Percentiles rank a stretch among this genome's conserved stretches.
Conservation (phyloP, 2,329 filamentous ascomycete species). For the Teratosphaeria pseudoeucalypti region DNA sequence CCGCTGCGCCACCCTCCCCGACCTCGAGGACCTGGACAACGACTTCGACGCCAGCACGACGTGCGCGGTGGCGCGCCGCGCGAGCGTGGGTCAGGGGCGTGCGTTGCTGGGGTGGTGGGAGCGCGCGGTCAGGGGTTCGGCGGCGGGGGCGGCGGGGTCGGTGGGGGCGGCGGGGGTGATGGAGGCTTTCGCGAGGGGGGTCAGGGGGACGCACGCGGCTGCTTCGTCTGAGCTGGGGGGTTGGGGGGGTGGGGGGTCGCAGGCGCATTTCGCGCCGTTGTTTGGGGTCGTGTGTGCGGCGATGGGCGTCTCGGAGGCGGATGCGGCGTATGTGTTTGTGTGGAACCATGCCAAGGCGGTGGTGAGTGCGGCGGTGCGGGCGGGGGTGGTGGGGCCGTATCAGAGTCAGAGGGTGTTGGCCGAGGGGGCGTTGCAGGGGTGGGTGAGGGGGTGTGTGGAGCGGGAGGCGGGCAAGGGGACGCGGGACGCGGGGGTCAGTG, state of each 20-base stretch:
- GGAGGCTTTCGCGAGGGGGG: not conserved
- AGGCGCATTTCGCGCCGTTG: slow-evolving; percentile 59
- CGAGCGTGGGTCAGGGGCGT: slow-evolving; percentile 64
- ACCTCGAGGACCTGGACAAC: slow-evolving; percentile 58
- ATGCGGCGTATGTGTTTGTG: slow-evolving; percentile 65
- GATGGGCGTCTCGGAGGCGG: slow-evolving; percentile 49
- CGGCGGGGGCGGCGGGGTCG: not conserved
- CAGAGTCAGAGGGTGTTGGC: slow-evolving; percentile 67
- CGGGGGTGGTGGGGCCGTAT: slow-evolving; percentile 70
- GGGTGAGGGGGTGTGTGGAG: slow-evolving; percentile 49
- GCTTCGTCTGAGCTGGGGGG: slow-evolving; percentile 4
- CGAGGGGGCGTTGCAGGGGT: slow-evolving; percentile 44
- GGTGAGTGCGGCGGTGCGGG: slow-evolving; percentile 64
- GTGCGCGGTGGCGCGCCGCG: slow-evolving; percentile 68
- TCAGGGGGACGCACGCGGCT: slow-evolving; percentile 2
- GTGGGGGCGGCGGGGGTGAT: not conserved
- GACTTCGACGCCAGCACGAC: slow-evolving; percentile 64
- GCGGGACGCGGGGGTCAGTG: slow-evolving; percentile 61
- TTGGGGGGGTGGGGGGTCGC: slow-evolving; percentile 12
- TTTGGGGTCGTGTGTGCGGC: slow-evolving; percentile 56
- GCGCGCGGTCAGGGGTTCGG: slow-evolving; percentile 17
- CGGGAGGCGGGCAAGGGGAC: slow-evolving; percentile 46
- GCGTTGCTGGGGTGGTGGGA: slow-evolving; percentile 70
- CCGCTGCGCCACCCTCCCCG: slow-evolving; percentile 11
- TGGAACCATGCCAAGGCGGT: slow-evolving; percentile 67